Base-by-base conservation (phyloP, 495 filamentous ascomycete genomes). In the Astrothelium macrocarpum region DNA sequence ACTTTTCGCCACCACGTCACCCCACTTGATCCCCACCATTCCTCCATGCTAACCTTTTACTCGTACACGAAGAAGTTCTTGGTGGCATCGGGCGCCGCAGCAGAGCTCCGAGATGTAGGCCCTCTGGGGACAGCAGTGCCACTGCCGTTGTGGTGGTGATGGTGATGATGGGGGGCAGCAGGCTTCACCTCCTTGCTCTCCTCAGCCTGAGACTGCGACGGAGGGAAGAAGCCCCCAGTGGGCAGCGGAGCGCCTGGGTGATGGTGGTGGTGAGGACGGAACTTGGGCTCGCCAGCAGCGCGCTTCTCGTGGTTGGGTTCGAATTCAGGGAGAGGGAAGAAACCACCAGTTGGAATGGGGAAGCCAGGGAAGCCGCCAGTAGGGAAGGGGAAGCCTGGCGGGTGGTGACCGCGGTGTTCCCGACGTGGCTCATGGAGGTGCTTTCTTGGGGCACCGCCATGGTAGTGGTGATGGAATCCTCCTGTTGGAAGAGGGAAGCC, bases 51-150 rank as follows among this genome's bases (percentile, higher is more conserved):
- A 56, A n/a, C 49, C 43, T 20, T 56, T 56, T 56, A 56, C 25
- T 56, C 49, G 49, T 56, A 56, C 5, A 56, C 49, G 49, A 56
- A 56, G 49, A 56, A 56, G 16, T 29, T 4, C 49, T 26, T 26
- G 7, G 20, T 56, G 2, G n/a, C 5, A 29, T 5, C 29, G 23
- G 49, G 10, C 10, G 18, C 11, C 10, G 43, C n/a, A 20, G 43
- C 11, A 9, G 43, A 3, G 43, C 11, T 20, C 9, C 9, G 9
- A 49, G 10, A 3, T 10, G 11, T 49, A 5, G 43, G 49, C 2
- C 23, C 7, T 16, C 5, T 9, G 7, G 49, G 49, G 9, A 28
- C 29, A 9, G 23, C 10, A 26, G 25, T 11, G 20, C 49, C 49
- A 56, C 5, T 56, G 45, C 45, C 45, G 1, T 49, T 49, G n/a